Percentiles rank a stretch among this genome's conserved stretches.
These are phyloP conservation scores for Dioscorea zingiberensis DNA, from an alignment of 106 monocot species.

Conservation along the genomic window DNA sequence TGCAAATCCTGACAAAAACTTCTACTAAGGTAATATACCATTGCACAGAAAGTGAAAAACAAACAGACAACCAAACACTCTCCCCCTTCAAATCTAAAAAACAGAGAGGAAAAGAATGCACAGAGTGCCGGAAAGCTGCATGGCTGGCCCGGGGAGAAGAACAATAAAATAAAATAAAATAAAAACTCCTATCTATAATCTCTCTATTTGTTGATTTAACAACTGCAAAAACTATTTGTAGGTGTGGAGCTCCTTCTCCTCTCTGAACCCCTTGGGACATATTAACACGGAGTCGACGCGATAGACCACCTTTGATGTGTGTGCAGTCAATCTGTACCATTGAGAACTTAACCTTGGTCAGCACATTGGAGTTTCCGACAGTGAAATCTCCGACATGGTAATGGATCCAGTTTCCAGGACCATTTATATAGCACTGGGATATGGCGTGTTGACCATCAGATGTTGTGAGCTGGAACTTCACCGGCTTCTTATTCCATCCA, in stretches of 20 bases:
- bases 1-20: too few species aligned
- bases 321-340: constrained; percentile 19
- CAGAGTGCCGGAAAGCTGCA: too few species aligned
- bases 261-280: constrained; percentile 1
- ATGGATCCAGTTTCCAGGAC: constrained; percentile 12
- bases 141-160: too few species aligned
- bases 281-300: constrained; percentile 15
- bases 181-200: too few species aligned
- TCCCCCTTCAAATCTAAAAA: too few species aligned
- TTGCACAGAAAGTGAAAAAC: too few species aligned
- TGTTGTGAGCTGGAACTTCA: constrained; percentile 12
- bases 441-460: constrained; percentile 9
- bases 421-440: constrained; percentile 15
- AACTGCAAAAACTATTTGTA: neutral
- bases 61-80: too few species aligned
- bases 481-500: constrained; percentile 16
- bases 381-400: constrained; percentile 17
- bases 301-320: constrained; percentile 15
- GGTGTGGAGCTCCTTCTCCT: neutral
- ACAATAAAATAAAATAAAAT: too few species aligned
- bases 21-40: too few species aligned
- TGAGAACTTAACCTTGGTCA: constrained; percentile 12
- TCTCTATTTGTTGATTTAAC: too few species aligned
- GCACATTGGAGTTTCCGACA: neutral
- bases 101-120: too few species aligned